A percentile compares a stretch with the other conserved stretches of the same genome.
Evolutionary conservation across 2,329 filamentous ascomycete species (phyloP).

Genomic region (Aspergillus ibericus): DNA sequence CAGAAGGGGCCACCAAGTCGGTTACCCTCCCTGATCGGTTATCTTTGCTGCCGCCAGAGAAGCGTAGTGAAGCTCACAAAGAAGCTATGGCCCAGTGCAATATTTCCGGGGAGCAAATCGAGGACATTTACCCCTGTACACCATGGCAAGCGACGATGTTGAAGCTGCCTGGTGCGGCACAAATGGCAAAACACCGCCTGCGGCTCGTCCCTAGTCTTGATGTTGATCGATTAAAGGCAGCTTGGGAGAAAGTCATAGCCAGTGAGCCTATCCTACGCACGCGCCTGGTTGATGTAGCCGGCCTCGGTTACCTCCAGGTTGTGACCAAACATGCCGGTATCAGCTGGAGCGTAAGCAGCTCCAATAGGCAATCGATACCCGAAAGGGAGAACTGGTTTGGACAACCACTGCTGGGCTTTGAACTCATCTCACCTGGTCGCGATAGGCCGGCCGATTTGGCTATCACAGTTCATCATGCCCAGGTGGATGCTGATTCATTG

Average conservation of each 20-base stretch:
- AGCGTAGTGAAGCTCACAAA: not conserved
- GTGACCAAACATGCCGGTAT: not conserved
- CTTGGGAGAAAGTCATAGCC: conserved; percentile 20
- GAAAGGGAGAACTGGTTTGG: not conserved
- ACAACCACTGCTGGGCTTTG: conserved; percentile 7
- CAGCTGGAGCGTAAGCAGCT: not conserved
- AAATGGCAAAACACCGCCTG: conserved; percentile 1
- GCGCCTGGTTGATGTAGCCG: not conserved
- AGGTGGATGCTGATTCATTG: conserved; percentile 42
- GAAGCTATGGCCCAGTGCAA: not conserved
- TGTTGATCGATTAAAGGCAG: conserved; percentile 7
- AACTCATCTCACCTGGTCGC: not conserved
- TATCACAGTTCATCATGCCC: conserved; percentile 45
- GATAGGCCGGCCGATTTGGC: conserved; percentile 2
- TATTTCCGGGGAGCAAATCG: conserved; percentile 6
- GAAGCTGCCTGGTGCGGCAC: conserved; percentile 17
- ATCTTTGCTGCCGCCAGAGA: not conserved
- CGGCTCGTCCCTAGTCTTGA: conserved; percentile 14
- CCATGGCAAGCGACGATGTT: conserved; percentile 27
- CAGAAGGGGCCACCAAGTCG: no score
- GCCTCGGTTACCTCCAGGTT: conserved; percentile 1
- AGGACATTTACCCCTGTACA: conserved; percentile 26
- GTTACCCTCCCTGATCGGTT: not conserved
- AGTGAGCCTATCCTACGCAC: conserved; percentile 10
- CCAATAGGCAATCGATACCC: not conserved